Conservation (phyloP, 2,329 filamentous ascomycete species). For the Neurospora sp. region DNA sequence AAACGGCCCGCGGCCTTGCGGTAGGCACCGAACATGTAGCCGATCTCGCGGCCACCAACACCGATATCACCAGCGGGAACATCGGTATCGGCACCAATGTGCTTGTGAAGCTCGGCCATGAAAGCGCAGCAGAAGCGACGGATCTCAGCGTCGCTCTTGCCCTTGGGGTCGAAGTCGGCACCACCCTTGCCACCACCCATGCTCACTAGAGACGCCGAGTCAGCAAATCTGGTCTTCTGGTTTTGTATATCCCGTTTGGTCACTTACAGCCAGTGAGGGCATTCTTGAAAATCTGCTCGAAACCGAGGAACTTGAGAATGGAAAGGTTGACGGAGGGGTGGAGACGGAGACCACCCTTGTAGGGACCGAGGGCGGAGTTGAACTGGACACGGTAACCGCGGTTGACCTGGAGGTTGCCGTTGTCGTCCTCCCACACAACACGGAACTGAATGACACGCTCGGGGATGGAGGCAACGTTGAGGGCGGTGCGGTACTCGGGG, state of each 20-base stretch:
- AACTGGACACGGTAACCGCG: slow-evolving; percentile 94
- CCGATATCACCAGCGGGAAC: slow-evolving; percentile 97
- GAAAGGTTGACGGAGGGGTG: slow-evolving; percentile 79
- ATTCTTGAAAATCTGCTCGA: slow-evolving; percentile 99
- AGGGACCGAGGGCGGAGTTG: slow-evolving; percentile 94
- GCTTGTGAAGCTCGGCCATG: slow-evolving; percentile 90
- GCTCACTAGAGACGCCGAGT: slow-evolving; percentile 44
- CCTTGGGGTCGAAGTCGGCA: slow-evolving; percentile 97
- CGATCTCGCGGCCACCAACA: slow-evolving; percentile 84
- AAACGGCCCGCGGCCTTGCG: slow-evolving; percentile 79
- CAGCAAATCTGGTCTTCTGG: slow-evolving; percentile 9
- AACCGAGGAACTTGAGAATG: slow-evolving; percentile 92
- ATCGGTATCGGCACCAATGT: slow-evolving; percentile 93
- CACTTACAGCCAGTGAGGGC: slow-evolving; percentile 81
- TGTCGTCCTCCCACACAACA: slow-evolving; percentile 93
- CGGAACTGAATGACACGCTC: slow-evolving; percentile 97
- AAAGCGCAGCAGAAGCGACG: slow-evolving; percentile 92
- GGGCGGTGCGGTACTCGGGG: slow-evolving; percentile 87
- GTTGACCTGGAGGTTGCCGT: slow-evolving; percentile 82
- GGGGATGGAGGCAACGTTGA: slow-evolving; percentile 78
- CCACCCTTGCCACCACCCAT: slow-evolving; percentile 98
- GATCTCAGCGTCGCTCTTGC: slow-evolving; percentile 95
- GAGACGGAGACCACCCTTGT: slow-evolving; percentile 95
- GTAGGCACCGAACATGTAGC: slow-evolving; percentile 92
- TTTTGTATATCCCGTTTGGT: neutral